Evolutionary conservation across 371 early-diverging fungal genomes (phyloP).

Genomic region (Nematocida parisii): DNA sequence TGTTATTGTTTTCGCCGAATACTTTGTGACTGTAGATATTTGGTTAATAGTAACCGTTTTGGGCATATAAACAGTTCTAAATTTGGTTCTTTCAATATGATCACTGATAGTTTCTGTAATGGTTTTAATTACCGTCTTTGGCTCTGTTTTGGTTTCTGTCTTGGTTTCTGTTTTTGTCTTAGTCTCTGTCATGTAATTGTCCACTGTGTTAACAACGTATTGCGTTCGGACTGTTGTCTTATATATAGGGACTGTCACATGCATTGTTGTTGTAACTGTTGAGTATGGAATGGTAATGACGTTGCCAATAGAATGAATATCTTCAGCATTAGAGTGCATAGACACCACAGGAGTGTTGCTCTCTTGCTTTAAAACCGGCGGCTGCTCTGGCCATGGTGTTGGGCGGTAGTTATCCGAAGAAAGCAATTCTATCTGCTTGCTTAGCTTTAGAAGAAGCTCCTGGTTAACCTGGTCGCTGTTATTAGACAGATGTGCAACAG

Average conservation of each 20-base stretch:
- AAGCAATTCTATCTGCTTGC: constrained; percentile 1
- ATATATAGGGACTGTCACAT: constrained; percentile 38
- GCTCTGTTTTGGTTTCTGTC: constrained; percentile 22
- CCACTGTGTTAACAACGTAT: constrained; percentile 51
- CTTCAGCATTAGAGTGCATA: not conserved
- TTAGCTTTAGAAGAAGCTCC: not conserved
- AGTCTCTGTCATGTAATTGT: constrained; percentile 48
- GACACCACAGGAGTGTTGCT: not conserved
- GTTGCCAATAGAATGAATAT: not conserved
- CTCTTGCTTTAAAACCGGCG: not conserved
- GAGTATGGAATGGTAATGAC: constrained; percentile 54
- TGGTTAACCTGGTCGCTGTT: not conserved
- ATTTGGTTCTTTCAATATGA: constrained; percentile 44
- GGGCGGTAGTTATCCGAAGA: not conserved
- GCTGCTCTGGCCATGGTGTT: not conserved
- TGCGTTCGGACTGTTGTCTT: constrained; percentile 27
- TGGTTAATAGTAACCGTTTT: constrained; percentile 39
- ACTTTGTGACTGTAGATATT: constrained; percentile 13
- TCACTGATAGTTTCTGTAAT: constrained; percentile 56
- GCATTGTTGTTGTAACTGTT: constrained; percentile 30
- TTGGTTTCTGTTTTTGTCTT: constrained; percentile 22
- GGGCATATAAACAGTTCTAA: constrained; percentile 36
- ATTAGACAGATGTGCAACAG: not conserved
- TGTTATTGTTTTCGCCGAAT: constrained; percentile 9
- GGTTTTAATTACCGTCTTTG: not conserved